Percentiles rank a stretch among this genome's conserved stretches.
Conservation (phyloP, 495 filamentous ascomycete genomes). For the Penicillium arizonense region DNA sequence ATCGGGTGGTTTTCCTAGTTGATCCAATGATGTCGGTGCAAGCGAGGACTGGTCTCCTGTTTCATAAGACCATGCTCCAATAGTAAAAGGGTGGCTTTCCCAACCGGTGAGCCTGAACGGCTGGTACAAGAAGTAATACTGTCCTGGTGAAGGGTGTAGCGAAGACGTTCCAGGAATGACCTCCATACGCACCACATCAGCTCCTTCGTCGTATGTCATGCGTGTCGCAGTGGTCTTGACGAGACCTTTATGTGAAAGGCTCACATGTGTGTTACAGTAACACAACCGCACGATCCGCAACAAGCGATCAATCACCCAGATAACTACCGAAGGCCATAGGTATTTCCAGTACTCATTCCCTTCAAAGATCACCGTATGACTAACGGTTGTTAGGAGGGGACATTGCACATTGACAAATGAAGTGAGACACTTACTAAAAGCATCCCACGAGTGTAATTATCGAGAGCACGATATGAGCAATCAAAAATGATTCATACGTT, state of each 20-base stretch:
- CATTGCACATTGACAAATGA: not conserved
- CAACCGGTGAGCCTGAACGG: conserved; percentile 48
- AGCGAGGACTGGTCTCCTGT: not conserved
- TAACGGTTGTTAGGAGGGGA: conserved; percentile 14
- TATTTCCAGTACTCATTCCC: conserved; percentile 48
- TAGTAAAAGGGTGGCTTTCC: conserved; percentile 62
- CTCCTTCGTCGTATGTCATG: conserved; percentile 44
- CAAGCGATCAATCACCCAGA: conserved; percentile 53
- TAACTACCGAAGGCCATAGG: conserved; percentile 48
- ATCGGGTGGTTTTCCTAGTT: conserved; percentile 11
- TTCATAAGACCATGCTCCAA: conserved; percentile 43
- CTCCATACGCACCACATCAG: conserved; percentile 51
- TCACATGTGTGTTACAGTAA: conserved; percentile 46
- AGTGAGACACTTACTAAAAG: conserved; percentile 44
- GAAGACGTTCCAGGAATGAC: conserved; percentile 32
- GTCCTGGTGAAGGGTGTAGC: conserved; percentile 42
- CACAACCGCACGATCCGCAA: conserved; percentile 46
- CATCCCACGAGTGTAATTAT: conserved; percentile 48
- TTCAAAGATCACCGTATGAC: conserved; percentile 50
- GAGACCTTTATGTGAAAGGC: conserved; percentile 8
- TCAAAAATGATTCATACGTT: conserved; percentile 54
- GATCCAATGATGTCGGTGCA: not conserved
- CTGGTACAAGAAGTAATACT: conserved; percentile 59
- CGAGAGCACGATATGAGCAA: conserved; percentile 52
- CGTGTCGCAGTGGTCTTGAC: conserved; percentile 29